Percentiles rank a stretch among this genome's conserved stretches.
Conservation (phyloP, 2,329 filamentous ascomycete species). For the Exophiala phaeomuriformis region DNA sequence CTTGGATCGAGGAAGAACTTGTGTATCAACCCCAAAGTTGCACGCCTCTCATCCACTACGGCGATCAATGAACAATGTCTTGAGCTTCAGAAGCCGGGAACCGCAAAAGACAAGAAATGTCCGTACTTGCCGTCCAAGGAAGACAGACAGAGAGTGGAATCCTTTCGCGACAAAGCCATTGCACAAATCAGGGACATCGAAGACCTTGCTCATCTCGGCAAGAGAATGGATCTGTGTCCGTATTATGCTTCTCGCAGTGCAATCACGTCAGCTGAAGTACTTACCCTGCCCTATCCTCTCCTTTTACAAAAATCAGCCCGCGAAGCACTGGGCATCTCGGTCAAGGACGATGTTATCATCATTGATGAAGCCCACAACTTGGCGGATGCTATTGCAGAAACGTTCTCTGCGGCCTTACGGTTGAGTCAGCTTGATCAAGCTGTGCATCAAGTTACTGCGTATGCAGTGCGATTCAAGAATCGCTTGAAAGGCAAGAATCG, state of each 20-base stretch:
- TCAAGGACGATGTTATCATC: constrained; percentile 85
- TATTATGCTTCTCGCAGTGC: constrained; percentile 91
- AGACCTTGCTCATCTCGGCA: constrained; percentile 72
- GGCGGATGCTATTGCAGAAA: constrained; percentile 85
- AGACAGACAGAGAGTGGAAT: constrained; percentile 60
- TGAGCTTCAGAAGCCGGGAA: constrained; percentile 71
- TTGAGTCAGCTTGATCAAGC: constrained; percentile 66
- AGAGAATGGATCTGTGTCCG: constrained; percentile 73
- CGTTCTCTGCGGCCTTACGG: constrained; percentile 71
- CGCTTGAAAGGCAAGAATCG: constrained; percentile 84
- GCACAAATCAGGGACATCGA: constrained; percentile 89
- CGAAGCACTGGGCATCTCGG: constrained; percentile 75
- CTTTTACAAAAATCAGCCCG: constrained; percentile 79
- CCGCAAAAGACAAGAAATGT: constrained; percentile 60
- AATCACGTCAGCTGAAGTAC: constrained; percentile 73
- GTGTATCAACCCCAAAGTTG: constrained; percentile 83
- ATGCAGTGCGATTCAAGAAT: constrained; percentile 81
- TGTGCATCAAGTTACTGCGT: constrained; percentile 67
- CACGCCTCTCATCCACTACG: constrained; percentile 58
- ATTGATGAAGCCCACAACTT: constrained; percentile 97
- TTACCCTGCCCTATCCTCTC: constrained; percentile 87
- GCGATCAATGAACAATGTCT: constrained; percentile 91
- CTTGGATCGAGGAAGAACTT: constrained; percentile 78
- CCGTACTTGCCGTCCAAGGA: constrained; percentile 71
- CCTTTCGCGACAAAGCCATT: constrained; percentile 77